Evolutionary conservation across 805 yeast species (phyloP).

Genomic region (Candida maesae): DNA sequence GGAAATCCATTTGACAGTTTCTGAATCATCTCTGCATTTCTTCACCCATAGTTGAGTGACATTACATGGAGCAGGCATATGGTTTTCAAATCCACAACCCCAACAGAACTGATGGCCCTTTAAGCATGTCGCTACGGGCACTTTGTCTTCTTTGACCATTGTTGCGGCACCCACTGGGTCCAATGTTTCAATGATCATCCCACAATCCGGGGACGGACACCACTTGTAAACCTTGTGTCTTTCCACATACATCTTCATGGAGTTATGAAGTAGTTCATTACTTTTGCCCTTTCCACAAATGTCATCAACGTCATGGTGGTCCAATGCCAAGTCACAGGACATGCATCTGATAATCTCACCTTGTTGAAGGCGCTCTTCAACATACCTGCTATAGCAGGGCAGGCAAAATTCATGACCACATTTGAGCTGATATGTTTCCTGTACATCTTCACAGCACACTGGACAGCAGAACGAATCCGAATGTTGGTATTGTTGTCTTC

Average conservation of each 20-base stretch:
- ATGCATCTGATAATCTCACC: slow-evolving; percentile 63
- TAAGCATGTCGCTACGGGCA: slow-evolving; percentile 70
- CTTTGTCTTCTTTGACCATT: slow-evolving; percentile 14
- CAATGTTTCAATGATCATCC: slow-evolving; percentile 44
- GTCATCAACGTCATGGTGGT: slow-evolving; percentile 37
- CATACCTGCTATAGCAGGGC: slow-evolving; percentile 62
- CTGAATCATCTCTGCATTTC: slow-evolving; percentile 83
- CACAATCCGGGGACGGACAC: slow-evolving; percentile 88
- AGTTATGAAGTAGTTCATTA: slow-evolving; percentile 30
- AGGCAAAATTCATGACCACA: slow-evolving; percentile 75
- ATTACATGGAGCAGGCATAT: slow-evolving; percentile 79
- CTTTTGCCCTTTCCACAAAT: slow-evolving; percentile 34
- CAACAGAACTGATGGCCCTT: slow-evolving; percentile 74
- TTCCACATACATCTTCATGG: slow-evolving; percentile 49
- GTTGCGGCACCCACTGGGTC: slow-evolving; percentile 12
- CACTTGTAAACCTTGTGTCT: slow-evolving; percentile 51
- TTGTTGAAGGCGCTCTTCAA: slow-evolving; percentile 38
- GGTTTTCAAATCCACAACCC: slow-evolving; percentile 70
- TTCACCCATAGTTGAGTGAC: slow-evolving; percentile 67
- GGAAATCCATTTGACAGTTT: slow-evolving; percentile 81
- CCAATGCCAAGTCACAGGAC: slow-evolving; percentile 43
- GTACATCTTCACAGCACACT: slow-evolving; percentile 68
- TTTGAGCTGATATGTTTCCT: slow-evolving; percentile 44
- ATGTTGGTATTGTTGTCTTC: neutral
- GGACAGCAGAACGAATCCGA: slow-evolving; percentile 42